Evolutionary conservation across 768 basidiomycete genomes (phyloP).

Genomic region (Dioszegia hungarica): DNA sequence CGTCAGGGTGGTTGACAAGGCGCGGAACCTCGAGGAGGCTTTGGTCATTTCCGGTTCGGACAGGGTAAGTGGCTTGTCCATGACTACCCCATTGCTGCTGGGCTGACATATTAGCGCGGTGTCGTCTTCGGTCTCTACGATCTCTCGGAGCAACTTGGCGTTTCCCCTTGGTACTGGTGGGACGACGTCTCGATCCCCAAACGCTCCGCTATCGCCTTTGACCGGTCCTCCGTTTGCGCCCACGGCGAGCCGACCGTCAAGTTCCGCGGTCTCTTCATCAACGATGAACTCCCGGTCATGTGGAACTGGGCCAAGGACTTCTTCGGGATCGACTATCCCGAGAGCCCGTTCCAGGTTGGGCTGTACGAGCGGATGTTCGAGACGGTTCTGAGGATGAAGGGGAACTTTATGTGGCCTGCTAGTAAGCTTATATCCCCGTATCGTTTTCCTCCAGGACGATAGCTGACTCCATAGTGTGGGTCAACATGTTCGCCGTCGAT

Average conservation of each 20-base stretch:
- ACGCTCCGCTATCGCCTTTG: slow-evolving; percentile 51
- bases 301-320: slow-evolving; percentile 68
- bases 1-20: slow-evolving; percentile 55
- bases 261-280: slow-evolving; percentile 66
- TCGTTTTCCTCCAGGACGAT: neutral
- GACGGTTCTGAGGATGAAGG: slow-evolving; percentile 62
- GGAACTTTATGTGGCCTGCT: slow-evolving; percentile 68
- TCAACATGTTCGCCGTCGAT: slow-evolving; percentile 22
- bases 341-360: slow-evolving; percentile 56
- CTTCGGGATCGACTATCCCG: slow-evolving; percentile 61
- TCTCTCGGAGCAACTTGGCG: slow-evolving; percentile 67
- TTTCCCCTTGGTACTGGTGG: slow-evolving; percentile 57
- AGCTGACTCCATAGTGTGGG: slow-evolving; percentile 17
- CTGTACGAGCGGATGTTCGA: slow-evolving; percentile 56
- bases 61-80: slow-evolving; percentile 49
- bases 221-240: slow-evolving; percentile 50
- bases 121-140: slow-evolving; percentile 66
- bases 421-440: slow-evolving; percentile 34
- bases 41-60: slow-evolving; percentile 68
- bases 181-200: slow-evolving; percentile 66
- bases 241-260: slow-evolving; percentile 66
- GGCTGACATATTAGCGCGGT: slow-evolving; percentile 53
- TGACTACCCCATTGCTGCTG: too few species aligned
- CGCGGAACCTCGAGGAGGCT: slow-evolving; percentile 59
- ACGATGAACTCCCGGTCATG: slow-evolving; percentile 69